Conservation (phyloP, 2,329 filamentous ascomycete species). For the Calonectria multiphialidica region DNA sequence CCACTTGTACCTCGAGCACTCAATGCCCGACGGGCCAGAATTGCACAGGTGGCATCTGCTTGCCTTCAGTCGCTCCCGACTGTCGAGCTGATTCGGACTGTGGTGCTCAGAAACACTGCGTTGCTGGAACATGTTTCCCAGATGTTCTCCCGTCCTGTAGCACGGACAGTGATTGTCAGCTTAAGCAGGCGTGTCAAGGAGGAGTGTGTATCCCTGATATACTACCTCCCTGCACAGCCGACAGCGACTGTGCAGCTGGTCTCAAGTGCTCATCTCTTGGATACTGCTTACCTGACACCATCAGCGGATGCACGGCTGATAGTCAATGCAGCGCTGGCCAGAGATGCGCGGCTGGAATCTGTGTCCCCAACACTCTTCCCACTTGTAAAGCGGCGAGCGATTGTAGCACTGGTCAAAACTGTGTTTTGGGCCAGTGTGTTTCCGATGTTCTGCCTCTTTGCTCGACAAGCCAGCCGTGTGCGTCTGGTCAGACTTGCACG, state of each 20-base stretch:
- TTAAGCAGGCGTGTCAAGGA: background rate
- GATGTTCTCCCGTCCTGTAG: background rate
- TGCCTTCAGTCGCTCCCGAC: background rate
- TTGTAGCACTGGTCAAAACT: background rate
- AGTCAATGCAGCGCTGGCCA: background rate
- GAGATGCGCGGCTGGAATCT: constrained; percentile 4
- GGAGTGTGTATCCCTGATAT: constrained; percentile 8
- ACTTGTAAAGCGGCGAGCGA: background rate
- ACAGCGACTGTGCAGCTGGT: background rate
- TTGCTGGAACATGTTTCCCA: background rate
- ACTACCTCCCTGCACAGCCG: background rate
- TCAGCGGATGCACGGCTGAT: background rate
- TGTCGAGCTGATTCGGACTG: background rate
- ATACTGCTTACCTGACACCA: background rate
- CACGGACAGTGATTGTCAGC: background rate
- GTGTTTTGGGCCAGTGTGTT: background rate
- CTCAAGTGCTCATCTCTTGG: constrained; percentile 3
- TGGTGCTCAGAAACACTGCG: background rate
- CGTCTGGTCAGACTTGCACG: background rate
- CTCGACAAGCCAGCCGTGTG: background rate
- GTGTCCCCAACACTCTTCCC: background rate
- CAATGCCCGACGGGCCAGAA: background rate
- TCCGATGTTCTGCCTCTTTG: constrained; percentile 2
- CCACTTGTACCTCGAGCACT: background rate
- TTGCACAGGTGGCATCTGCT: background rate